These are phyloP conservation scores for Scalesia atractyloides DNA, from an alignment of 129 eudicot genomes.

Conservation along the genomic window DNA sequence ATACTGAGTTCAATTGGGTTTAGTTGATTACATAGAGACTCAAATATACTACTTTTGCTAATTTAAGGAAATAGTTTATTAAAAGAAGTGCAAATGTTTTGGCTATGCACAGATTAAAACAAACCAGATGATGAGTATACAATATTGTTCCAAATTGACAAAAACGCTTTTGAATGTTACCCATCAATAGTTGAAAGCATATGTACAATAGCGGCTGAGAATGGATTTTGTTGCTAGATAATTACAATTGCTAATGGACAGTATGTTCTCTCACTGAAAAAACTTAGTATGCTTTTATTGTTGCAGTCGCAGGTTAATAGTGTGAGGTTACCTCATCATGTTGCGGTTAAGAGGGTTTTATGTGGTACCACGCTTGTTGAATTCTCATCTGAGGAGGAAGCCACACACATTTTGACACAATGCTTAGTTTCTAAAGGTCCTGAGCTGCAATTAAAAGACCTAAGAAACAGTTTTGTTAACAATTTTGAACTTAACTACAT, in stretches of 20 bases:
- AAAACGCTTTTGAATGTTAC: no score
- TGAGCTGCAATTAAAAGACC: slow-evolving; percentile 60
- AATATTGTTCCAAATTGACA: no score
- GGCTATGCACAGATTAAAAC: no score
- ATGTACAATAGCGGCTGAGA: background rate
- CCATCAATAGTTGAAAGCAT: no score
- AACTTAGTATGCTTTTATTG: background rate
- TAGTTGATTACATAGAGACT: no score
- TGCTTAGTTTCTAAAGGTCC: slow-evolving; percentile 61
- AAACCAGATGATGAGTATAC: no score
- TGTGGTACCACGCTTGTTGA: slow-evolving; percentile 89
- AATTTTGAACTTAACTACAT: background rate
- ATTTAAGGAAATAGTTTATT: no score
- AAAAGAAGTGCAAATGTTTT: no score
- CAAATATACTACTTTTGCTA: no score
- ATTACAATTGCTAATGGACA: background rate
- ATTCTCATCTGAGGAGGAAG: slow-evolving; percentile 87
- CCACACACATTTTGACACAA: slow-evolving; percentile 61
- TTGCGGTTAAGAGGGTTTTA: slow-evolving; percentile 61
- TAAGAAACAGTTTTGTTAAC: slow-evolving; percentile 50
- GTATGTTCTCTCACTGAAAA: slow-evolving; percentile 4
- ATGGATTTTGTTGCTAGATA: slow-evolving; percentile 1
- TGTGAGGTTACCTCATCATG: slow-evolving; percentile 95
- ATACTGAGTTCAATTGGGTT: no score
- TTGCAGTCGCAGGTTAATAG: slow-evolving; percentile 51